phyloP scores from a whole-genome alignment of 2,329 filamentous ascomycete species.

The Sporothrix euskadiensis region DNA sequence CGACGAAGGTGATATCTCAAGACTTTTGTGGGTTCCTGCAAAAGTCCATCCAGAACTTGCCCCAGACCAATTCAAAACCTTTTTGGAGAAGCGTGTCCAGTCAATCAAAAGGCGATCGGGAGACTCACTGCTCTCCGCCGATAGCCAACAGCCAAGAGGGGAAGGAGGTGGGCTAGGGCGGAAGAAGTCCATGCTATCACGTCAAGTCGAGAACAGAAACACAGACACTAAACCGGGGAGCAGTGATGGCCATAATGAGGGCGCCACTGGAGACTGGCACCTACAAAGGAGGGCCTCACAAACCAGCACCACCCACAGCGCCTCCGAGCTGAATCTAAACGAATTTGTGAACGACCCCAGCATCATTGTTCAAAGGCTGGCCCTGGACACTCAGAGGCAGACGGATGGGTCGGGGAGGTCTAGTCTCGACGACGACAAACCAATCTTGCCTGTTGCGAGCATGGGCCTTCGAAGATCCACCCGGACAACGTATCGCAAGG shows the following conservation, averaged over 20 bases:
- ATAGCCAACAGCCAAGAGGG: slow-evolving; percentile 39
- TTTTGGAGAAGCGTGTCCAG: slow-evolving; percentile 89
- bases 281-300: slow-evolving; percentile 74
- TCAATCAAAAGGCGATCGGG: slow-evolving; percentile 83
- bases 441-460: slow-evolving; percentile 77
- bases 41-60: slow-evolving; percentile 92
- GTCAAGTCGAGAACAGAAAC: slow-evolving; percentile 75
- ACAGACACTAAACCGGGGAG: slow-evolving; percentile 48
- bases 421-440: slow-evolving; percentile 66
- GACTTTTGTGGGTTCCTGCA: slow-evolving; percentile 93
- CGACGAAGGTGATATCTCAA: slow-evolving; percentile 83
- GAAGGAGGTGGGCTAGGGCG: slow-evolving; percentile 59
- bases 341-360: slow-evolving; percentile 79
- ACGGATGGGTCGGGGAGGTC: slow-evolving; percentile 45
- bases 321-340: slow-evolving; percentile 70
- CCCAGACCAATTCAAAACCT: slow-evolving; percentile 94
- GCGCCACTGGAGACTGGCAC: slow-evolving; percentile 40
- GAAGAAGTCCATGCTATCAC: slow-evolving; percentile 94
- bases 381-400: slow-evolving; percentile 55
- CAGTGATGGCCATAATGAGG: not conserved
- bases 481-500: slow-evolving; percentile 81
- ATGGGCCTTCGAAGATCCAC: slow-evolving; percentile 86
- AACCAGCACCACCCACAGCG: slow-evolving; percentile 64
- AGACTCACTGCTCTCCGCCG: slow-evolving; percentile 63
- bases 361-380: slow-evolving; percentile 68